Evolutionary conservation across 805 yeast genomes (phyloP).

Genomic region (Suhomyces tanzawaensis): DNA sequence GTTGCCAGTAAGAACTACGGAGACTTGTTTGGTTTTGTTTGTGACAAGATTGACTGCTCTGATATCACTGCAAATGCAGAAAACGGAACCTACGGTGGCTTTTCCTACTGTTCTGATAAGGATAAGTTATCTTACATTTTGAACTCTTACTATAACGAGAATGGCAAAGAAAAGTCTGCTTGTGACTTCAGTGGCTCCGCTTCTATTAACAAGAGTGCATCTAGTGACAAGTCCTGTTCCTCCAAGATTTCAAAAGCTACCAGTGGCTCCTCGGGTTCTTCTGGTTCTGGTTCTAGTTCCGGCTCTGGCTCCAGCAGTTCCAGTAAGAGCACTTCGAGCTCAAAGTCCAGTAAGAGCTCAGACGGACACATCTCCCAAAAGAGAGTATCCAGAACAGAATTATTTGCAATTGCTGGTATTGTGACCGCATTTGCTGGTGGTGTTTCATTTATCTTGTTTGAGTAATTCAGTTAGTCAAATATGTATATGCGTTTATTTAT

Average conservation of each 20-base stretch:
- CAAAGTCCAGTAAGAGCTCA: constrained; percentile 16
- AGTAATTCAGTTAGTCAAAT: constrained; percentile 4
- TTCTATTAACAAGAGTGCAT: constrained; percentile 31
- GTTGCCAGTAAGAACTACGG: constrained; percentile 58
- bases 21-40: constrained; percentile 55
- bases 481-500: background rate
- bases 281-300: constrained; percentile 23
- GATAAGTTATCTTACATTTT: constrained; percentile 64
- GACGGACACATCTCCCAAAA: constrained; percentile 21
- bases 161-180: constrained; percentile 44
- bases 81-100: constrained; percentile 66
- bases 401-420: constrained; percentile 32
- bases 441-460: constrained; percentile 31
- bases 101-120: constrained; percentile 67
- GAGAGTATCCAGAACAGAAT: constrained; percentile 28
- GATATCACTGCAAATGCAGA: constrained; percentile 64
- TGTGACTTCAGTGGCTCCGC: constrained; percentile 76
- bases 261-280: constrained; percentile 17
- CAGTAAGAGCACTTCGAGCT: constrained; percentile 22
- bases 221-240: constrained; percentile 31
- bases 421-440: constrained; percentile 46
- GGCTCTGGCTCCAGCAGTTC: constrained; percentile 24
- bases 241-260: constrained; percentile 20
- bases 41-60: constrained; percentile 57
- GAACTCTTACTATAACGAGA: constrained; percentile 41